These are phyloP conservation scores for Phialophora verrucosa DNA, from an alignment of 2,329 filamentous ascomycete genomes.

Conservation along the genomic window DNA sequence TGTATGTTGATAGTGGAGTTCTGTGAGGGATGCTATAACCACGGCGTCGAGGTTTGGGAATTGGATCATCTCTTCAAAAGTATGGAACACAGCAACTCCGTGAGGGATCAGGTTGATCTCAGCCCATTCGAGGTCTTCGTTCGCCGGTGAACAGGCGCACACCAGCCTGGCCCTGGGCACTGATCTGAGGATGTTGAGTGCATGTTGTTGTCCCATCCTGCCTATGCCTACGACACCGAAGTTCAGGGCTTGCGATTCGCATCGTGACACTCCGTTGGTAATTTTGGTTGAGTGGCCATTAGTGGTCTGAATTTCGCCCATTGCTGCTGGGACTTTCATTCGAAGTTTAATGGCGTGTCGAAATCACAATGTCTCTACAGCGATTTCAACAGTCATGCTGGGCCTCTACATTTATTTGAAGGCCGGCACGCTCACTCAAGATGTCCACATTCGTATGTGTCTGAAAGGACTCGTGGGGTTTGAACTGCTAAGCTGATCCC, in stretches of 20 bases:
- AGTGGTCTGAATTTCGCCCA: background rate
- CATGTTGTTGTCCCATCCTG: slow-evolving; percentile 61
- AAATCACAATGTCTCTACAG: too few relatives aligned
- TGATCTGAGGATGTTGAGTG: slow-evolving; percentile 54
- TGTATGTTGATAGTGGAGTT: slow-evolving; percentile 62
- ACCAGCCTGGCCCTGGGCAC: slow-evolving; percentile 57
- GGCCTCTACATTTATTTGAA: background rate
- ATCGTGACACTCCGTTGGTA: background rate
- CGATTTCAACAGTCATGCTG: too few relatives aligned
- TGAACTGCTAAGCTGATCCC: background rate
- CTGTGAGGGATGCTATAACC: slow-evolving; percentile 58
- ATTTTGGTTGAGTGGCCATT: background rate
- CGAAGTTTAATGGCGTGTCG: too few relatives aligned
- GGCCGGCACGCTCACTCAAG: background rate
- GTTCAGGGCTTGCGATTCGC: slow-evolving; percentile 15
- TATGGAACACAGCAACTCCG: slow-evolving; percentile 53
- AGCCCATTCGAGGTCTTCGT: slow-evolving; percentile 54
- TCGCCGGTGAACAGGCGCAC: slow-evolving; percentile 56
- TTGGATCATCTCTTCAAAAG: slow-evolving; percentile 57
- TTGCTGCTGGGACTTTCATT: background rate
- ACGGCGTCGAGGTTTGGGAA: slow-evolving; percentile 55
- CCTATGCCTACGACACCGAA: slow-evolving; percentile 58
- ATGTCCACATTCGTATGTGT: background rate
- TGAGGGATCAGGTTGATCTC: slow-evolving; percentile 51
- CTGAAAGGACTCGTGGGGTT: background rate